A percentile compares a stretch with the other conserved stretches of the same genome.
Conservation (phyloP, 805 yeast species). For the Saccharomycopsis sp. region DNA sequence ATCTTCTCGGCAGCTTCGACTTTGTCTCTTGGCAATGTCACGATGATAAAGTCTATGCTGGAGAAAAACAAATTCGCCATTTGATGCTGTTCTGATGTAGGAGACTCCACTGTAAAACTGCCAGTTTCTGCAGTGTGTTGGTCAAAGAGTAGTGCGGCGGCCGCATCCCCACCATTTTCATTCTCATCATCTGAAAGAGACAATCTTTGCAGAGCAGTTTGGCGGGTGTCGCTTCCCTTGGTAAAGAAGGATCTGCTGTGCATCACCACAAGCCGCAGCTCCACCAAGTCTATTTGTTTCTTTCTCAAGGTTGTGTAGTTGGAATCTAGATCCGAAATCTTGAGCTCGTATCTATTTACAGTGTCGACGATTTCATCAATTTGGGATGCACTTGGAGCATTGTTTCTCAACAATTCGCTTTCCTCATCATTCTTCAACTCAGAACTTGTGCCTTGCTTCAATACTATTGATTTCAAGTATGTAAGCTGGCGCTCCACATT, state of each 20-base stretch:
- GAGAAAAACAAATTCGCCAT: conserved; percentile 22
- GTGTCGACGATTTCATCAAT: conserved; percentile 63
- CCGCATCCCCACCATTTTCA: too few relatives aligned
- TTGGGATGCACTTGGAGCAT: conserved; percentile 40
- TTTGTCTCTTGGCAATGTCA: conserved; percentile 69
- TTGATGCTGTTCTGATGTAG: conserved; percentile 1
- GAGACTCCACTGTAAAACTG: conserved; percentile 16
- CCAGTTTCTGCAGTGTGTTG: conserved; percentile 31
- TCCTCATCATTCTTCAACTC: conserved; percentile 30
- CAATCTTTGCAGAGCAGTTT: conserved; percentile 23
- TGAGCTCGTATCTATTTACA: conserved; percentile 60
- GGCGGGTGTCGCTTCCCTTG: conserved; percentile 28
- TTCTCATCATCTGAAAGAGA: conserved; percentile 29
- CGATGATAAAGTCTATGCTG: conserved; percentile 53
- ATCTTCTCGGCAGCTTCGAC: conserved; percentile 68
- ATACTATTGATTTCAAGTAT: conserved; percentile 41
- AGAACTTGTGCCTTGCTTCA: conserved; percentile 31
- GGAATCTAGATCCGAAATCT: conserved; percentile 61
- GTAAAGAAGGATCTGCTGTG: conserved; percentile 40
- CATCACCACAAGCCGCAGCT: conserved; percentile 54
- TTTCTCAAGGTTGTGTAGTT: conserved; percentile 56
- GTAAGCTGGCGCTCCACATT: conserved; percentile 81
- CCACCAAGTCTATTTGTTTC: conserved; percentile 58
- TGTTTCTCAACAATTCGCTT: conserved; percentile 31
- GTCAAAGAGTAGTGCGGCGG: conserved; percentile 32